Conservation (phyloP, 148 eudicot genomes). For the Selenicereus undatus region DNA sequence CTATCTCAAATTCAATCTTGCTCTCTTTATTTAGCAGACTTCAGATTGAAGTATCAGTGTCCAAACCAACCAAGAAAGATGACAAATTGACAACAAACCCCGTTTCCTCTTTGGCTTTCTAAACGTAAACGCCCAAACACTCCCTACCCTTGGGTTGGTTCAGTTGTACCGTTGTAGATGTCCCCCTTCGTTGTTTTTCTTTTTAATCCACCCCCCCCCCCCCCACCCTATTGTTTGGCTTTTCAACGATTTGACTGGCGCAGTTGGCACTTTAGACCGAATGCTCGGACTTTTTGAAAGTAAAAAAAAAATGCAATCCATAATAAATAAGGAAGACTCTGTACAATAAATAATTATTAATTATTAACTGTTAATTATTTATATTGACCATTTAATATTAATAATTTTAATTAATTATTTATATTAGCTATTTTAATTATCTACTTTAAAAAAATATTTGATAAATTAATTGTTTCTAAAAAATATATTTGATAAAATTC, state of each 20-base stretch:
- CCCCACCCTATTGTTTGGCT: background rate
- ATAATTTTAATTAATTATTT: too few relatives aligned
- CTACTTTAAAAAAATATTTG: too few relatives aligned
- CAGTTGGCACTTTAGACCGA: conserved; percentile 16
- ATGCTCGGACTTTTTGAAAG: background rate
- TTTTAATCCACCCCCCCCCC: too few relatives aligned
- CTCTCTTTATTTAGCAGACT: background rate
- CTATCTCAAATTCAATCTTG: too few relatives aligned
- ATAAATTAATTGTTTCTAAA: too few relatives aligned
- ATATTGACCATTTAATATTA: too few relatives aligned
- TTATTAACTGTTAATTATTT: too few relatives aligned
- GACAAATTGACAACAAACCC: background rate
- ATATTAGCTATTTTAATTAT: too few relatives aligned
- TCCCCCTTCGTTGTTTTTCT: background rate
- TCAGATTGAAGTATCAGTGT: background rate
- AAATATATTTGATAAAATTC: too few relatives aligned
- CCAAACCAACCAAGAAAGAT: background rate
- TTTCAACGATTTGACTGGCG: conserved; percentile 17
- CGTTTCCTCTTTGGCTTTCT: background rate
- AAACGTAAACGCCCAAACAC: background rate
- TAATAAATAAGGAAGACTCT: too few relatives aligned
- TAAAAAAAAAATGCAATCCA: too few relatives aligned
- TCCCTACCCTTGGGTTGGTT: conserved; percentile 2
- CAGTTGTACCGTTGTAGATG: background rate
- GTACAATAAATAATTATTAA: too few relatives aligned